Base-by-base conservation (phyloP, 164 flowering plant species). In the Euptelea pleiosperma region DNA sequence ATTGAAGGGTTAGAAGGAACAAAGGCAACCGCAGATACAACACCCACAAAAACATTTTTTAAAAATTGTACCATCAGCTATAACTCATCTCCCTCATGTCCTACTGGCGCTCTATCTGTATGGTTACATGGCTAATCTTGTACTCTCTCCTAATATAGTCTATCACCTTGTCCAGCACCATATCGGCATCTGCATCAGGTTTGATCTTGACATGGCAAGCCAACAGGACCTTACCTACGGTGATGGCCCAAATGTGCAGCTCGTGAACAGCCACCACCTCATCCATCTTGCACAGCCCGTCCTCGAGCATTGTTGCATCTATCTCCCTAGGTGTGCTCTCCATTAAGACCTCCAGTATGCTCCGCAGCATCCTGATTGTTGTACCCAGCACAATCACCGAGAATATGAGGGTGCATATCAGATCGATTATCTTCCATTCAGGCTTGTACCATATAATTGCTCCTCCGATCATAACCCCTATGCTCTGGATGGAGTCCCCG, bases 281-380 rank as follows among this genome's bases (percentile, higher is more conserved):
- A 0, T 83, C 90, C 80, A 89, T 80, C 75, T 82, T 90, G 49
- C 88, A 85, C 1, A 89, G 73, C 16, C 89, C 97, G 63, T 78
- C 74, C 70, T 87, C 90, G 1, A 90, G 86, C 71, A 64, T 79
- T 0, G 87, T 85, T 1, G 91, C 92, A 58, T 90, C 97, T 45
- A 90, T 85, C 70, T 90, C 95, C 52, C 97, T 73, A 0, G 97
- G 97, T 0, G 97, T 89, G 75, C 90, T 87, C 79, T 89, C 95
- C 97, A 89, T 87, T 48, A 89, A 74, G 24, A 89, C 95, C 61
- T 89, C 95, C 50, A 85, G 63, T 43, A 87, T 87, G 68, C 61
- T 83, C 9, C 95, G 65, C 49, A 87, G 58, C 95, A 89, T 89
- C 57, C 69, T 79, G 61, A 89, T 74, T 0, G 97, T 87, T 2